A percentile compares a stretch with the other conserved stretches of the same genome.
Evolutionary conservation across 2,329 filamentous ascomycete species (phyloP).

Genomic region (Sclerotinia glacialis): DNA sequence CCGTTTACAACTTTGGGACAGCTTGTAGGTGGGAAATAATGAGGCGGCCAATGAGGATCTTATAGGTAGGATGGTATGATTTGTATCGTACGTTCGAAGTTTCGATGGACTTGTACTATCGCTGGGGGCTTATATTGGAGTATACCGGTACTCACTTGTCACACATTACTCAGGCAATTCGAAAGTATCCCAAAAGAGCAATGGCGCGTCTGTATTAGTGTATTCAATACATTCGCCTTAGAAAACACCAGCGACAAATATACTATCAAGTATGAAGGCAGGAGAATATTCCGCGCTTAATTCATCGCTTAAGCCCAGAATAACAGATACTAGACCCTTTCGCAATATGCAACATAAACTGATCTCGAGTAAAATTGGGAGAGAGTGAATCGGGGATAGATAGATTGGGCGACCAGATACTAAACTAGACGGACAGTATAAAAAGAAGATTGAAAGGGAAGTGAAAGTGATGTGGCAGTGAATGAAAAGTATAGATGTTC

Average conservation of each 20-base stretch:
- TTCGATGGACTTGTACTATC: no score
- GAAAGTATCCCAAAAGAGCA: background rate
- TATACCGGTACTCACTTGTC: background rate
- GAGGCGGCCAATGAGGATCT: no score
- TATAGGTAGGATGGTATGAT: no score
- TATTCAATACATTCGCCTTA: background rate
- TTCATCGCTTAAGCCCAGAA: background rate
- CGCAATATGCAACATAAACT: background rate
- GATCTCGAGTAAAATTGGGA: background rate
- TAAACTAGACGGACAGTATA: no score
- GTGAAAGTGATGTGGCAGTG: background rate
- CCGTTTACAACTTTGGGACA: background rate
- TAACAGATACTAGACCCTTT: background rate
- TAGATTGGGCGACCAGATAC: background rate
- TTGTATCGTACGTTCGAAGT: no score
- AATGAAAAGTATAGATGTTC: background rate
- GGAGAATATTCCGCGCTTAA: background rate
- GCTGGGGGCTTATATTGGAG: no score
- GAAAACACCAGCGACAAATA: background rate
- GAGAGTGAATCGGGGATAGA: background rate
- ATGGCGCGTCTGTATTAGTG: background rate
- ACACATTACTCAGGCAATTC: background rate
- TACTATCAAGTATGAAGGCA: background rate
- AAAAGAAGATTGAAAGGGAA: background rate
- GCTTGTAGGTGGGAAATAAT: background rate